Evolutionary conservation across 192 early-diverging fungal species (phyloP).

Genomic region (Coemansia nantahalensis): DNA sequence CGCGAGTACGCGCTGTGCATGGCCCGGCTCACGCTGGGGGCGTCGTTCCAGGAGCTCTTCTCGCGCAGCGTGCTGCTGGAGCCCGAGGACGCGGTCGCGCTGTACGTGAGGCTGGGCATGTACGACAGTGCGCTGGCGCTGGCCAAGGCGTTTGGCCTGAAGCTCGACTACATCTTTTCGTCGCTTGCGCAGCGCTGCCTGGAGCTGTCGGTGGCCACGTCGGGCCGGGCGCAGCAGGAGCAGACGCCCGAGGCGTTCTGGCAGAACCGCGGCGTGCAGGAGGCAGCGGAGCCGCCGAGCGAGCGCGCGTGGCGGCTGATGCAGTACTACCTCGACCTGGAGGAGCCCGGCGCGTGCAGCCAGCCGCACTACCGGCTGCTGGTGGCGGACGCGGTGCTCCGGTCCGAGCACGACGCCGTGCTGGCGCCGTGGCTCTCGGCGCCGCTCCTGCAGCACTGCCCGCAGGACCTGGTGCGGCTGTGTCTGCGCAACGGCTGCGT

Average conservation of each 20-base stretch:
- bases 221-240: slow-evolving; percentile 10
- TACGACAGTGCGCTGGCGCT: slow-evolving; percentile 50
- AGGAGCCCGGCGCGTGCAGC: slow-evolving; percentile 6
- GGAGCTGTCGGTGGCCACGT: slow-evolving; percentile 12
- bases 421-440: slow-evolving; percentile 46
- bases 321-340: slow-evolving; percentile 34
- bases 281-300: slow-evolving; percentile 13
- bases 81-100: slow-evolving; percentile 33
- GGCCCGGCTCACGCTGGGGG: slow-evolving; percentile 37
- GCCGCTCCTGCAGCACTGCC: slow-evolving; percentile 28
- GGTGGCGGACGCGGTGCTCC: slow-evolving; percentile 29
- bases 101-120: slow-evolving; percentile 41
- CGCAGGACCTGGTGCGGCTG: slow-evolving; percentile 49
- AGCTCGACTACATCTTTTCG: slow-evolving; percentile 26
- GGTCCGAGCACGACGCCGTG: slow-evolving; percentile 18
- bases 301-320: slow-evolving; percentile 48
- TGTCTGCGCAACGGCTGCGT: slow-evolving; percentile 41
- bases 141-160: slow-evolving; percentile 20
- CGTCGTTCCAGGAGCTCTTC: slow-evolving; percentile 33
- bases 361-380: slow-evolving; percentile 22
- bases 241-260: slow-evolving; percentile 37
- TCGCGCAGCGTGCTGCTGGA: slow-evolving; percentile 43
- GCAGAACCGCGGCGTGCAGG: slow-evolving; percentile 17
- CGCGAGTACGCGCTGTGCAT: slow-evolving; percentile 46
- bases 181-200: slow-evolving; percentile 35